These are phyloP conservation scores for Limnanthes douglasii DNA, from an alignment of 345 rosid genomes.

Conservation along the genomic window DNA sequence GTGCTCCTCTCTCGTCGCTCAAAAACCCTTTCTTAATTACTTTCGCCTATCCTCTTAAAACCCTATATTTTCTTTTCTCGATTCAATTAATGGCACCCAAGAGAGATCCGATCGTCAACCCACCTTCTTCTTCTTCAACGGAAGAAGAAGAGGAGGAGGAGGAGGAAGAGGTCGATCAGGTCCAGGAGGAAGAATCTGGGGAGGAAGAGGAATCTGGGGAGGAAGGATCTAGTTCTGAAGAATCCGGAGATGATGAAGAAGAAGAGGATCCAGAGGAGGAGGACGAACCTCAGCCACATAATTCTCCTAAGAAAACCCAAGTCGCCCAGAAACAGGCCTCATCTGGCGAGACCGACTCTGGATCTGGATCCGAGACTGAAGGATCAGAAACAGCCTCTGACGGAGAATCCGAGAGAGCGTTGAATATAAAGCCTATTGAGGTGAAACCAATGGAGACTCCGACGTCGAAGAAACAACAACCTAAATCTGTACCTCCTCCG, in stretches of 20 bases:
- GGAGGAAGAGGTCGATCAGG: not conserved
- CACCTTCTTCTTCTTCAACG: slow-evolving; percentile 19
- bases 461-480: slow-evolving; percentile 2
- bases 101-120: slow-evolving; percentile 11
- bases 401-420: slow-evolving; percentile 12
- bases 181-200: slow-evolving; percentile 1
- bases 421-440: slow-evolving; percentile 15
- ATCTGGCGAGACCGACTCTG: too few relatives aligned
- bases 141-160: slow-evolving; percentile 17
- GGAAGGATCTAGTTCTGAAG: too few relatives aligned
- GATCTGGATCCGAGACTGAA: slow-evolving; percentile 12
- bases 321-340: not conserved
- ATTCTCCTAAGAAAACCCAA: slow-evolving; percentile 1
- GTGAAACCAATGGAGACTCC: slow-evolving; percentile 5
- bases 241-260: slow-evolving; percentile 8
- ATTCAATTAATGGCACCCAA: too few relatives aligned
- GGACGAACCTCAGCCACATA: not conserved
- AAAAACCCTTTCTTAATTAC: too few relatives aligned
- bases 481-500: slow-evolving; percentile 6
- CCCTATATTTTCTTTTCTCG: too few relatives aligned
- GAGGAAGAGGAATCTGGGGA: not conserved
- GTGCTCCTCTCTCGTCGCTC: too few relatives aligned
- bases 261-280: slow-evolving; percentile 1
- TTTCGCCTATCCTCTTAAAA: too few relatives aligned
- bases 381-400: slow-evolving; percentile 25